A percentile compares a stretch with the other conserved stretches of the same genome.
Conservation (phyloP, 345 rosid genomes). For the Iberis pinnata region DNA sequence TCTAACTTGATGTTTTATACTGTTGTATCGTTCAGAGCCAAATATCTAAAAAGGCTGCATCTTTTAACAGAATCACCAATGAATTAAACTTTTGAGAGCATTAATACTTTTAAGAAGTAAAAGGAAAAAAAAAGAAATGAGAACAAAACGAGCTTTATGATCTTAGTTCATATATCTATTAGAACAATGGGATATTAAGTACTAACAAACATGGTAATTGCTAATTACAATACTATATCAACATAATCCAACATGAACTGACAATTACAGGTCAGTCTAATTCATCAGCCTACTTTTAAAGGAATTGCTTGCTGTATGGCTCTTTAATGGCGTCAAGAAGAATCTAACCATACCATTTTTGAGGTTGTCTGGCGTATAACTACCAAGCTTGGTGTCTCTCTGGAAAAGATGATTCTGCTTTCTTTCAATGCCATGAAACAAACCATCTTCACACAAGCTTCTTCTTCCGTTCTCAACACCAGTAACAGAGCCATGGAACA, state of each 20-base stretch:
- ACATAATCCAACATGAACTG: slow-evolving; percentile 5
- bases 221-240: slow-evolving; percentile 26
- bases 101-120: neutral
- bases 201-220: slow-evolving; percentile 25
- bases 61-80: slow-evolving; percentile 4
- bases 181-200: slow-evolving; percentile 22
- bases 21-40: slow-evolving; percentile 2
- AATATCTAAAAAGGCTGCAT: neutral
- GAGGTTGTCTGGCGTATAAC: slow-evolving; percentile 26
- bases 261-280: slow-evolving; percentile 24
- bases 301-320: slow-evolving; percentile 44
- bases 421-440: slow-evolving; percentile 22
- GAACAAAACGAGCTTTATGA: slow-evolving; percentile 12
- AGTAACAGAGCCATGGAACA: slow-evolving; percentile 30
- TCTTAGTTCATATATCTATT: slow-evolving; percentile 22
- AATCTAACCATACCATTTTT: slow-evolving; percentile 58
- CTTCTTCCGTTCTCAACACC: slow-evolving; percentile 22
- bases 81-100: neutral
- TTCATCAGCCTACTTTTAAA: slow-evolving; percentile 41
- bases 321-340: slow-evolving; percentile 59
- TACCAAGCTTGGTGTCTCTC: slow-evolving; percentile 18
- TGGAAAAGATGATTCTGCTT: slow-evolving; percentile 13
- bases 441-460: slow-evolving; percentile 28
- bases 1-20: slow-evolving; percentile 1
- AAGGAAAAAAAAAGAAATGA: neutral